These are phyloP conservation scores for Calonectria honghensis DNA, from an alignment of 2,329 filamentous ascomycete species.

Conservation along the genomic window DNA sequence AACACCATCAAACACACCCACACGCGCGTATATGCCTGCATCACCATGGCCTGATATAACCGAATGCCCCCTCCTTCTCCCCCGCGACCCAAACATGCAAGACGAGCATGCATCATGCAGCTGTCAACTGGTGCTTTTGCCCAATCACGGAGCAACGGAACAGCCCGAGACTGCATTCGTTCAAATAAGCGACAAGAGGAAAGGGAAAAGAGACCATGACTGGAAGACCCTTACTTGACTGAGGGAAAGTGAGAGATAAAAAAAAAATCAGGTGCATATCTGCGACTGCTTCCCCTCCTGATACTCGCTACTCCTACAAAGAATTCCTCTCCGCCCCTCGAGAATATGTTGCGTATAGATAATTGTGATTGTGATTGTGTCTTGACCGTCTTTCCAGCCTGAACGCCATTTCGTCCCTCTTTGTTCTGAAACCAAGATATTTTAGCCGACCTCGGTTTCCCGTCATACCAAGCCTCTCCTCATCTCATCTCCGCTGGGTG, in stretches of 20 bases:
- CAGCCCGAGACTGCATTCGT: slow-evolving; percentile 3
- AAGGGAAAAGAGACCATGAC: slow-evolving; percentile 33
- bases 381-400: slow-evolving; percentile 54
- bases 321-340: neutral
- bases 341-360: slow-evolving; percentile 22
- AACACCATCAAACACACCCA: slow-evolving; percentile 8
- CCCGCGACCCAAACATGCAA: neutral
- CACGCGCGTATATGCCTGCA: neutral
- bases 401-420: slow-evolving; percentile 53
- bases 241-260: neutral
- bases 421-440: slow-evolving; percentile 44
- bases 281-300: neutral
- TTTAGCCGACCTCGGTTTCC: slow-evolving; percentile 41
- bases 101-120: slow-evolving; percentile 16
- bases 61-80: neutral
- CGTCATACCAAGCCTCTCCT: slow-evolving; percentile 9
- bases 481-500: slow-evolving; percentile 1
- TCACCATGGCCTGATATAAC: slow-evolving; percentile 11
- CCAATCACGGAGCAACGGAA: slow-evolving; percentile 25
- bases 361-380: slow-evolving; percentile 27
- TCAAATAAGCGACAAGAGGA: slow-evolving; percentile 29
- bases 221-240: neutral
- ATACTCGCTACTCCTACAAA: slow-evolving; percentile 21
- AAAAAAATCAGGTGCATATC: neutral
- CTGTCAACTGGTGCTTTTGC: neutral